phyloP scores from a whole-genome alignment of 1,284 basidiomycete species.

The Flammula alnicola region DNA sequence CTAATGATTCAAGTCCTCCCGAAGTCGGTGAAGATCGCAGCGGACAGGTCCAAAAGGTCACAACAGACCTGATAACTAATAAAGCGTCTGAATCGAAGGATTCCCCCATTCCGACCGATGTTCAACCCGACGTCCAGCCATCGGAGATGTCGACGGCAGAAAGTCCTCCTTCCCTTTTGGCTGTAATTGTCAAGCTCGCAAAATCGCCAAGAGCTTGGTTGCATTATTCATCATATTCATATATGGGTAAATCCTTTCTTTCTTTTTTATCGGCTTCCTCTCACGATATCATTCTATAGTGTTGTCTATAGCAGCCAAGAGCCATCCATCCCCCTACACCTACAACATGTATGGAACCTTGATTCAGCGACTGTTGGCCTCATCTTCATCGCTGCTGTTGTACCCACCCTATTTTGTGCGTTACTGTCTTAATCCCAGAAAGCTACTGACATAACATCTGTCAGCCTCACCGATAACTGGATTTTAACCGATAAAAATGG shows the following conservation, averaged over 20 bases:
- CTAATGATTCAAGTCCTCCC: neutral
- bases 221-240: constrained; percentile 58
- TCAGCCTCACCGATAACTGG: constrained; percentile 68
- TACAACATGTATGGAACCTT: constrained; percentile 65
- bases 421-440: constrained; percentile 8
- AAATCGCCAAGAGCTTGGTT: constrained; percentile 61
- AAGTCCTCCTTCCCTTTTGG: constrained; percentile 21
- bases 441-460: neutral
- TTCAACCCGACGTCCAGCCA: neutral
- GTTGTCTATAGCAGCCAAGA: constrained; percentile 60
- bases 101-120: neutral
- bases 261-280: neutral
- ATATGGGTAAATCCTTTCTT: constrained; percentile 54
- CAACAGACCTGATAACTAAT: neutral
- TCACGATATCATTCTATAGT: constrained; percentile 35
- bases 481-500: constrained; percentile 66
- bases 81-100: neutral
- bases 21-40: neutral
- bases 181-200: constrained; percentile 50
- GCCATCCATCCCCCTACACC: constrained; percentile 68
- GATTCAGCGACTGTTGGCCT: constrained; percentile 67
- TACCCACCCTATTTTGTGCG: constrained; percentile 70
- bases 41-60: too few species aligned
- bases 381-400: constrained; percentile 71
- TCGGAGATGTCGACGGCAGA: neutral